phyloP scores from a whole-genome alignment of 2,329 filamentous ascomycete species.

The Alternaria hordeiaustralica region DNA sequence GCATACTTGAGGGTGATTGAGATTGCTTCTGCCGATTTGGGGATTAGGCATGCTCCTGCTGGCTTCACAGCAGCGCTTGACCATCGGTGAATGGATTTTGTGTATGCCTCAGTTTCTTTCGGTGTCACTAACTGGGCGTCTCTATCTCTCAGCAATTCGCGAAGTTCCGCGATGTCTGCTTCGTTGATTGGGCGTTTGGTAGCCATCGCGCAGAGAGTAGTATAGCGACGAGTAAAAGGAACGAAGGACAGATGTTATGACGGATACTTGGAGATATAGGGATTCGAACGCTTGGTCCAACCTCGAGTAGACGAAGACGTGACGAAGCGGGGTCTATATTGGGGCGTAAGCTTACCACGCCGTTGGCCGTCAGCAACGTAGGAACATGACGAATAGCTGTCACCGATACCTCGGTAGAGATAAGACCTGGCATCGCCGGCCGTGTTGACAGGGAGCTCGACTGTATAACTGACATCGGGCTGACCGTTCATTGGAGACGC shows the following conservation, averaged over 20 bases:
- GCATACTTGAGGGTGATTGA: conserved; percentile 13
- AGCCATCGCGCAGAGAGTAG: background rate
- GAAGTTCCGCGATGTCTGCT: conserved; percentile 1
- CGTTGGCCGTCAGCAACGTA: background rate
- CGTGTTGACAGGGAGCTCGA: background rate
- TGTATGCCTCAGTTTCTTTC: conserved; percentile 6
- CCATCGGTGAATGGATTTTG: conserved; percentile 7
- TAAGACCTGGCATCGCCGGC: background rate
- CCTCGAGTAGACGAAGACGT: background rate
- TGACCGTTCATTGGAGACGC: background rate
- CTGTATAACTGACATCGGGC: background rate
- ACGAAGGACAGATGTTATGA: background rate
- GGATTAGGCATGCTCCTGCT: conserved; percentile 9
- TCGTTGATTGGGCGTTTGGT: background rate
- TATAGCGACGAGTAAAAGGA: background rate
- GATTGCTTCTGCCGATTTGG: conserved; percentile 9
- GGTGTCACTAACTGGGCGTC: conserved; percentile 9
- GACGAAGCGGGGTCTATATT: background rate
- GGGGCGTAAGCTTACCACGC: background rate
- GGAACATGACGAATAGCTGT: background rate
- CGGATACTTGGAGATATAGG: background rate
- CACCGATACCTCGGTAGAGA: no score
- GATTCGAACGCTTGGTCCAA: background rate
- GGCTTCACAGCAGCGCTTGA: conserved; percentile 13
- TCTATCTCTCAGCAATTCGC: conserved; percentile 1